Percentiles rank a stretch among this genome's conserved stretches.
Evolutionary conservation across 2,329 filamentous ascomycete species (phyloP).

Genomic region (Didymellaceae sp.): DNA sequence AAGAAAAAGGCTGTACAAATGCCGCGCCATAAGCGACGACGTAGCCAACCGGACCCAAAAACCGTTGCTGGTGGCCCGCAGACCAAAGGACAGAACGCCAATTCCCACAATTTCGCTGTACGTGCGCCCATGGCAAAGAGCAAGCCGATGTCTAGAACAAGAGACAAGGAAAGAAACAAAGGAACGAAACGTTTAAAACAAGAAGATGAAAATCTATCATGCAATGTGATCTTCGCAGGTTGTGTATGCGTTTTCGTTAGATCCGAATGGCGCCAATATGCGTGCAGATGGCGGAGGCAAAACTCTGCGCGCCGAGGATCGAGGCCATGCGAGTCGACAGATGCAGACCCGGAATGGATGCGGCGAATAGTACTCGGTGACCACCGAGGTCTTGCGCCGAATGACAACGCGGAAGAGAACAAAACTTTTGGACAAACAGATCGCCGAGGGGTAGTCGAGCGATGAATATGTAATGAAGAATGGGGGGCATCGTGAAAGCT

Average conservation of each 20-base stretch:
- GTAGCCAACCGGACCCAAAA: slow-evolving; percentile 24
- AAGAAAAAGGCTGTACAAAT: slow-evolving; percentile 23
- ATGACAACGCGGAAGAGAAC: slow-evolving; percentile 28
- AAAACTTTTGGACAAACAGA: slow-evolving; percentile 43
- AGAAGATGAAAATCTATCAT: slow-evolving; percentile 47
- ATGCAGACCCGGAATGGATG: slow-evolving; percentile 30
- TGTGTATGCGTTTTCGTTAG: slow-evolving; percentile 45
- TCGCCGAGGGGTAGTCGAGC: slow-evolving; percentile 33
- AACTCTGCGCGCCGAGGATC: slow-evolving; percentile 27
- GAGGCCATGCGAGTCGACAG: slow-evolving; percentile 21
- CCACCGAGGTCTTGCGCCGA: slow-evolving; percentile 19
- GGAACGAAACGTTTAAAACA: slow-evolving; percentile 15
- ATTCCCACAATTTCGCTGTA: slow-evolving; percentile 43
- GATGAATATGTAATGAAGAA: slow-evolving; percentile 37
- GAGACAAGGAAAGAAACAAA: slow-evolving; percentile 34
- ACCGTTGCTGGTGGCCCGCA: slow-evolving; percentile 31
- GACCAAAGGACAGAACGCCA: slow-evolving; percentile 38
- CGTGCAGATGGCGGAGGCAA: slow-evolving; percentile 46
- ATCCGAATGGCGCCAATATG: slow-evolving; percentile 46
- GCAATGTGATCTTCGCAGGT: slow-evolving; percentile 47
- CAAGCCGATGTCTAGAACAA: slow-evolving; percentile 43
- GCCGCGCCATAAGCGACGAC: slow-evolving; percentile 19
- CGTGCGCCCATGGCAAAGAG: slow-evolving; percentile 38
- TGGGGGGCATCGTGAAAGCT: slow-evolving; percentile 3
- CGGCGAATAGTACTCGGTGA: slow-evolving; percentile 29